Evolutionary conservation across 1,284 basidiomycete genomes (phyloP), one percentile per base, ranked within the genome.

Genomic region (Apiotrichum brassicae): DNA sequence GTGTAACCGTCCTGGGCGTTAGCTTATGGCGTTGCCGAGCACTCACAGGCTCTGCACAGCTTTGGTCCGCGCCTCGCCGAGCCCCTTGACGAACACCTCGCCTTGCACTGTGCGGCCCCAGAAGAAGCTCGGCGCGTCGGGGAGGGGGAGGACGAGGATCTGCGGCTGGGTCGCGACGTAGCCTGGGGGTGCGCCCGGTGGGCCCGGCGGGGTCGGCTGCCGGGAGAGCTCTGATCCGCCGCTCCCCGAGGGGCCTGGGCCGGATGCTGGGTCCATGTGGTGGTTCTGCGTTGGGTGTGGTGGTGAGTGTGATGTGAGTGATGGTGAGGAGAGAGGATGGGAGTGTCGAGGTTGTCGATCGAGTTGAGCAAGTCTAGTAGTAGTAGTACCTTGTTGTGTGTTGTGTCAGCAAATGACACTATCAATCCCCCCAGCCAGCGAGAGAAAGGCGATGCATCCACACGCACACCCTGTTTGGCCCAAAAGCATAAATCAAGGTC

Each of bases 11-110:
- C 36, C 68, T 71, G 44, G 12, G 20, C 16, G 4, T 30, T 14
- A 30, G 28, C 8, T 45, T 51, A 38, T n/a, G n/a, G n/a, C n/a
- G n/a, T n/a, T n/a, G n/a, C n/a, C n/a, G n/a, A n/a, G n/a, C n/a
- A 63, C 67, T 61, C 39, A 67, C 67, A 70, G 49, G 8, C 53
- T 57, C 46, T 60, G 41, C 5, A 70, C 67, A 6, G 59, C 56
- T 12, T 51, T 42, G 0, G 52, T 49, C 11, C 60, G 55, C 20
- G 57, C 46, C 43, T 63, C 61, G 5, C 69, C 69, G 16, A 71
- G 53, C 7, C 69, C 69, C 43, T 71, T 71, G 35, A 70, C 68
- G 49, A 64, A 71, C 19, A 71, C 60, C 44, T 71, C 69, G 34
- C 69, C 69, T 43, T 71, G 69, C 11, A 71, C 59, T 0, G 62